Evolutionary conservation across 495 filamentous ascomycete species (phyloP), one percentile per base, ranked within the genome.

Genomic region (Penicillium canariense): DNA sequence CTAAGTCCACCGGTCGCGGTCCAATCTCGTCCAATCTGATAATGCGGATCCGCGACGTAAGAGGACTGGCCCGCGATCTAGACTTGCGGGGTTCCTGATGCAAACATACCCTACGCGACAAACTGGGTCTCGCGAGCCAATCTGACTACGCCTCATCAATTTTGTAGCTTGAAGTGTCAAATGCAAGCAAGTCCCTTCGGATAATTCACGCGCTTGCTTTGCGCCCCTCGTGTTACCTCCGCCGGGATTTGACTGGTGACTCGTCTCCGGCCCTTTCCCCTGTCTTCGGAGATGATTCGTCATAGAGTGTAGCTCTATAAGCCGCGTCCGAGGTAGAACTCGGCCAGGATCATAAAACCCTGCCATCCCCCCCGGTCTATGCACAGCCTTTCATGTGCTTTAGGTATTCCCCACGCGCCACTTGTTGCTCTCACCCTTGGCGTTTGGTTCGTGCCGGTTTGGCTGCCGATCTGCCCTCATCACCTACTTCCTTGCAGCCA

Each of bases 31-130:
- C 49, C 45, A 43, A 63, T 61, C 50, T 61, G 42, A 56, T 56
- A 56, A 48, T 52, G 26, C 42, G 32, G 48, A 54, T 48, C 17
- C 27, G 39, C 32, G 30, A 34, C 39, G 15, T 6, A 52, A 34
- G 28, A 30, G 55, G 53, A 53, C 49, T 48, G 25, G 36, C 12
- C 20, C 10, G 38, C 25, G 46, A 50, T 64, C 65, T 65, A 67
- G 65, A 62, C 62, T 65, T 60, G 62, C 54, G 65, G 62, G 65
- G 58, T 51, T 54, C 34, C 15, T 43, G 26, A 25, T 65, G 65
- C 61, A 67, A 67, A 65, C 64, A 65, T 44, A 49, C 49, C 47
- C 30, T 43, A 39, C 43, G 26, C 31, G 43, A 44, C 52, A 54
- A 65, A 54, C 56, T 48, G 59, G 61, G 54, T 59, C 58, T 20